phyloP scores from a whole-genome alignment of 139 green algal species.

The Yamagishiella unicocca region DNA sequence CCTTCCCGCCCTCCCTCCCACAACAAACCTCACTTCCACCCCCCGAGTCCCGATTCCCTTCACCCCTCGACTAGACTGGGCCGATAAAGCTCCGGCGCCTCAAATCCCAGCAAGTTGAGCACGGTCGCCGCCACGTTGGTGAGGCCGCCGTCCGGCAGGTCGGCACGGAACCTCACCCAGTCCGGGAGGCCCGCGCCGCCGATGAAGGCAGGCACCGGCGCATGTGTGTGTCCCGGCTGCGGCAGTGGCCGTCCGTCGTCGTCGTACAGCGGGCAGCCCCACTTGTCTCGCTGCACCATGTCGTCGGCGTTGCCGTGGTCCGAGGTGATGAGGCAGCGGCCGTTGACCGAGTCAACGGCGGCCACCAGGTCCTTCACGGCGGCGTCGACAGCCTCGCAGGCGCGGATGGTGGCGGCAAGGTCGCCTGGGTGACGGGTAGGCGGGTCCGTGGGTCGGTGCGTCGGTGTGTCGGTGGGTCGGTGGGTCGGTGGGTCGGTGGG shows the following conservation, averaged over 20 bases:
- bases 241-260: conserved; percentile 75
- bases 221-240: conserved; percentile 93
- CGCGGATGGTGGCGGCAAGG: conserved; percentile 71
- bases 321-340: conserved; percentile 86
- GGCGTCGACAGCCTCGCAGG: conserved; percentile 80
- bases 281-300: conserved; percentile 96
- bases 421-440: conserved; percentile 52
- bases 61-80: conserved; percentile 73
- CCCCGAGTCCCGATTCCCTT: no score
- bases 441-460: no score
- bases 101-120: conserved; percentile 92
- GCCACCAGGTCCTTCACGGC: conserved; percentile 84
- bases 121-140: conserved; percentile 93
- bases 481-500: no score
- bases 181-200: conserved; percentile 88
- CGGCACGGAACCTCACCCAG: conserved; percentile 71
- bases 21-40: no score
- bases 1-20: no score
- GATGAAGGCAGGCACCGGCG: conserved; percentile 89
- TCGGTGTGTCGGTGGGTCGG: no score
- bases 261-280: conserved; percentile 72
- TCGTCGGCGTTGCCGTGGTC: conserved; percentile 97
- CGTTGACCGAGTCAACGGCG: conserved; percentile 54
- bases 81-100: conserved; percentile 81
- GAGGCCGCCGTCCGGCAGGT: conserved; percentile 87